Conservation (phyloP, 257 asterid genomes). For the Gentiana straminea region DNA sequence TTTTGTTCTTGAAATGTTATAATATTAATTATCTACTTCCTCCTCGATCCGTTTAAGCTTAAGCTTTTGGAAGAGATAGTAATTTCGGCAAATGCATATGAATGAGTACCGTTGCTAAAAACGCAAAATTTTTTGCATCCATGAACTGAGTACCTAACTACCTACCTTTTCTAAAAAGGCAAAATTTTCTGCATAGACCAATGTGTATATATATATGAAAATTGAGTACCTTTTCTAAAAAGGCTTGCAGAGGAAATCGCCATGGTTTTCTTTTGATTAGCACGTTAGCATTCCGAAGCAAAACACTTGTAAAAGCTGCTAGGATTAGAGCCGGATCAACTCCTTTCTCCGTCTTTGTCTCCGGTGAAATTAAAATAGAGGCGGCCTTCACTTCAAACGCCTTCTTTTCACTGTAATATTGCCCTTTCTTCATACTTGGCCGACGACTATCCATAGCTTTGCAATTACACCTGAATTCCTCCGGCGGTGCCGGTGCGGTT, state of each 20-base stretch:
- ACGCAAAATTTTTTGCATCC: no score
- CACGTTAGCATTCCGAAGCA: conserved; percentile 21
- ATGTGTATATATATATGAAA: no score
- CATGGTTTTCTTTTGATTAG: conserved; percentile 22
- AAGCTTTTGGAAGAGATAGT: background rate
- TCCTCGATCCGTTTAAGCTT: background rate
- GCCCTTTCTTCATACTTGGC: background rate
- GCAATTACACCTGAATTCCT: conserved; percentile 14
- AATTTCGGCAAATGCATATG: background rate
- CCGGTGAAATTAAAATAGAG: conserved; percentile 24
- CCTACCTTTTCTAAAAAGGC: no score
- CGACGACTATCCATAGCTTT: conserved; percentile 12
- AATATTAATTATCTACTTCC: background rate
- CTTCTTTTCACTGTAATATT: conserved; percentile 18
- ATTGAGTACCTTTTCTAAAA: conserved; percentile 49
- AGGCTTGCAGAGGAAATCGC: conserved; percentile 40
- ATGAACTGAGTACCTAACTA: no score
- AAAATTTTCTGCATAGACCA: no score
- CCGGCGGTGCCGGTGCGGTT: conserved; percentile 5
- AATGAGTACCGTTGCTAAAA: background rate
- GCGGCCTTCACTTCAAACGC: conserved; percentile 27
- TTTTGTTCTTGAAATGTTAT: no score
- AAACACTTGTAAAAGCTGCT: conserved; percentile 12
- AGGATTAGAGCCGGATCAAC: conserved; percentile 23
- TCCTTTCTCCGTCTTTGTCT: conserved; percentile 24